phyloP scores from a whole-genome alignment of 176 grass and related monocot genomes.

The Sorghum bicolor region Sorghum_bicolor_NCBIv3 NC_012872.2:5235001-5235500 shows the following conservation, averaged over 20 bases:
- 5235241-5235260: not conserved
- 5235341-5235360: not conserved
- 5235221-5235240: not conserved
- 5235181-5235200: not conserved
- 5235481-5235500: conserved; percentile 59
- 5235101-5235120: conserved; percentile 24
- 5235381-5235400: conserved; percentile 45
- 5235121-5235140: conserved; percentile 1
- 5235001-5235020: conserved; percentile 43
- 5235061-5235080: conserved; percentile 55
- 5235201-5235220: not conserved
- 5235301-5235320: not conserved
- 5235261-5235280: not conserved
- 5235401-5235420: conserved; percentile 50
- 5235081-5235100: conserved; percentile 3
- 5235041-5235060: conserved; percentile 66
- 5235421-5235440: conserved; percentile 56
- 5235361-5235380: not conserved
- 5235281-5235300: not conserved
- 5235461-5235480: conserved; percentile 31
- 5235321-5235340: not conserved
- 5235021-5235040: conserved; percentile 71
- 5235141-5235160: not conserved
- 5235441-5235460: conserved; percentile 71
- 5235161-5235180: not conserved